Evolutionary conservation across 23 red algal genomes (phyloP).

Genomic region (Gracilaria vermiculophylla): DNA sequence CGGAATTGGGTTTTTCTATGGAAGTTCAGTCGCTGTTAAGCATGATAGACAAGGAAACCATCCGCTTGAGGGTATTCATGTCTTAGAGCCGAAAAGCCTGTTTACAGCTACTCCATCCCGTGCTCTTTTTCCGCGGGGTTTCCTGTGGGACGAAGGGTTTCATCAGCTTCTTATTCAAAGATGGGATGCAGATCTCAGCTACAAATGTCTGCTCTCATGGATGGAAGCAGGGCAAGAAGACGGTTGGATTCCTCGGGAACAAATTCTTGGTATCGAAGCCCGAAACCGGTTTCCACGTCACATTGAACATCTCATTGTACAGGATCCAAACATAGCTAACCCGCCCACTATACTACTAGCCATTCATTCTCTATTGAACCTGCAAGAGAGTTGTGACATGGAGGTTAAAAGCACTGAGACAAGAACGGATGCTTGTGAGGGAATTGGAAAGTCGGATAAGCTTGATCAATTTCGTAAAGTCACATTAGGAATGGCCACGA

Average conservation of each 20-base stretch:
- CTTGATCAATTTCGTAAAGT: background rate
- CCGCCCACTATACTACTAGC: conserved; percentile 96
- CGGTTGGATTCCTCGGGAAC: conserved; percentile 99
- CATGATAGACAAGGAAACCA: background rate
- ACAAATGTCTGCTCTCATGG: conserved; percentile 74
- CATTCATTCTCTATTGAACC: conserved; percentile 26
- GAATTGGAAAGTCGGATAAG: background rate
- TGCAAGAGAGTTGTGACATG: background rate
- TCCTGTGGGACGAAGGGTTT: conserved; percentile 99
- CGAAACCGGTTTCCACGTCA: conserved; percentile 81
- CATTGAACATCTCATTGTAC: conserved; percentile 78
- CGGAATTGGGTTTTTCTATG: conserved; percentile 90
- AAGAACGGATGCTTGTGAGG: background rate
- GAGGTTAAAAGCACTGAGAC: background rate
- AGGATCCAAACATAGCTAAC: conserved; percentile 84
- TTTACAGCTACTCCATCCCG: conserved; percentile 87
- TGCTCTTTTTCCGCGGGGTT: conserved; percentile 87
- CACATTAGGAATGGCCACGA: background rate
- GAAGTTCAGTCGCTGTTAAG: conserved; percentile 47
- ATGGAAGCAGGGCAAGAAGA: conserved; percentile 45
- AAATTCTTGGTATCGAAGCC: conserved; percentile 90
- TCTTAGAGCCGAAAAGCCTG: conserved; percentile 35
- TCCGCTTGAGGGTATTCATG: background rate
- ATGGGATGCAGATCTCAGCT: conserved; percentile 82
- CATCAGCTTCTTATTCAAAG: conserved; percentile 89